Conservation (phyloP, 2,329 filamentous ascomycete species). For the Trichoderma atrobrunneum region DNA sequence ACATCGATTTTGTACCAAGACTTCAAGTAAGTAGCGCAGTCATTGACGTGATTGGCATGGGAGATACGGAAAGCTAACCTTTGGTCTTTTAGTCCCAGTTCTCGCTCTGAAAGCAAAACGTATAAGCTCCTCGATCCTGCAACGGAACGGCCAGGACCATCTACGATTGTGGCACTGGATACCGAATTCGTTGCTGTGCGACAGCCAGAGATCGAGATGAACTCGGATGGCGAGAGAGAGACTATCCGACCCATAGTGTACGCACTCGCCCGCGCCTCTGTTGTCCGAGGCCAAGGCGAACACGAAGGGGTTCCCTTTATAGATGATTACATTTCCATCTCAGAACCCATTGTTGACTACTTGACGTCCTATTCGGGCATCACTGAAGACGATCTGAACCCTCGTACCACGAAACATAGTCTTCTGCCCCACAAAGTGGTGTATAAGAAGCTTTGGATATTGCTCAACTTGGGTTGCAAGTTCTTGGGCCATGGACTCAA, state of each 20-base stretch:
- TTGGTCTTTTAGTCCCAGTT: neutral
- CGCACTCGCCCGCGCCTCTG: conserved; percentile 88
- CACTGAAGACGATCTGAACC: conserved; percentile 78
- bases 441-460: conserved; percentile 97
- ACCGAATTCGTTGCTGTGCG: conserved; percentile 95
- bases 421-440: conserved; percentile 84
- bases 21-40: conserved; percentile 43
- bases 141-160: conserved; percentile 65
- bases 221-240: conserved; percentile 86
- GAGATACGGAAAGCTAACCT: neutral
- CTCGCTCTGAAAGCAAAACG: conserved; percentile 44
- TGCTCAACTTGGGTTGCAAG: conserved; percentile 88
- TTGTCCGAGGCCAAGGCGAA: conserved; percentile 75
- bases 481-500: conserved; percentile 93
- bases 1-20: conserved; percentile 80
- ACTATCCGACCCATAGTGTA: conserved; percentile 89
- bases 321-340: conserved; percentile 93
- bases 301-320: conserved; percentile 85
- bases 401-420: conserved; percentile 72
- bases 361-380: conserved; percentile 94
- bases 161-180: conserved; percentile 82
- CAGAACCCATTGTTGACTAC: conserved; percentile 91
- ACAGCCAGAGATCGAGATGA: conserved; percentile 92
- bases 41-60: neutral
- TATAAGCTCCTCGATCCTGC: conserved; percentile 57